These are phyloP conservation scores for Umbelopsis ramanniana DNA, from an alignment of 192 early-diverging fungal species.

Conservation along the genomic window DNA sequence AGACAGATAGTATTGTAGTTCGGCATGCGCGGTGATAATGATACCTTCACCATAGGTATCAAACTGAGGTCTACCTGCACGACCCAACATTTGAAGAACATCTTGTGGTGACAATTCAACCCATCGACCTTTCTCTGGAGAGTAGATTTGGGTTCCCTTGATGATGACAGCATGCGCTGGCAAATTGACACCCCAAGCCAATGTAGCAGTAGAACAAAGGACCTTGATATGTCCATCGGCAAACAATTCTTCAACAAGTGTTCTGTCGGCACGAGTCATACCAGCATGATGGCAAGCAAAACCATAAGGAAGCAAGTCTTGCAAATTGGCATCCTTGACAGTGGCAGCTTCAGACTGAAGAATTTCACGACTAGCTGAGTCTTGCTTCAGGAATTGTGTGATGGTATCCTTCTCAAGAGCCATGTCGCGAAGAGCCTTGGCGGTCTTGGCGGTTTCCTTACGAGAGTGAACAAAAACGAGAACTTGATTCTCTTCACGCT, in stretches of 20 bases:
- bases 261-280: constrained; percentile 90
- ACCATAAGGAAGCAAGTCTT: constrained; percentile 81
- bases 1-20: constrained; percentile 90
- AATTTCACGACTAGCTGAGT: constrained; percentile 85
- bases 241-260: constrained; percentile 88
- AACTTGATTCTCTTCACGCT: constrained; percentile 86
- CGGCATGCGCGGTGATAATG: constrained; percentile 94
- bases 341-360: constrained; percentile 78
- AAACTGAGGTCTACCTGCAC: constrained; percentile 94
- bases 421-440: constrained; percentile 88
- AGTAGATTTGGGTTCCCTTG: constrained; percentile 97
- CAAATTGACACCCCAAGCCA: constrained; percentile 99
- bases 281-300: constrained; percentile 98
- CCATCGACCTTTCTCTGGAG: constrained; percentile 90
- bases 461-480: constrained; percentile 99
- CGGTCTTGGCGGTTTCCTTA: constrained; percentile 97
- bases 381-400: constrained; percentile 79
- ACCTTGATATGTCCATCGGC: constrained; percentile 78
- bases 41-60: constrained; percentile 93
- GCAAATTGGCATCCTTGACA: constrained; percentile 84
- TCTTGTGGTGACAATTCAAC: constrained; percentile 96
- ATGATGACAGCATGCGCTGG: constrained; percentile 98
- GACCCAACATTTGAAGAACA: constrained; percentile 99
- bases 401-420: constrained; percentile 88
- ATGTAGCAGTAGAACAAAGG: constrained; percentile 95